These are phyloP conservation scores for Staphylotrichum tortipilum DNA, from an alignment of 495 filamentous ascomycete genomes.

Conservation along the genomic window DNA sequence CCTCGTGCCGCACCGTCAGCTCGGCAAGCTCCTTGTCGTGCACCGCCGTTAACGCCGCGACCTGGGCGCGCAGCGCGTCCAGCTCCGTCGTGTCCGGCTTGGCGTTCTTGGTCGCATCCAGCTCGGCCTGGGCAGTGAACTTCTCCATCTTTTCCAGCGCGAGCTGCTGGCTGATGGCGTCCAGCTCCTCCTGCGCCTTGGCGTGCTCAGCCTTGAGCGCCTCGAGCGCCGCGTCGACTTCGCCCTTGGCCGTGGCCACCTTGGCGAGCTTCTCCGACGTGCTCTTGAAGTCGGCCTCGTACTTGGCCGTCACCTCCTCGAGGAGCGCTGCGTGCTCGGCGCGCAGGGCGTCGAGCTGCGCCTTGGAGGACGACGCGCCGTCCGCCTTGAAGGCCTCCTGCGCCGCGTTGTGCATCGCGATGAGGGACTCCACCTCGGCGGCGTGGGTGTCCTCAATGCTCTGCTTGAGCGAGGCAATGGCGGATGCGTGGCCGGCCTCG, in stretches of 20 bases:
- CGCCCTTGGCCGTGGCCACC: constrained; percentile 15
- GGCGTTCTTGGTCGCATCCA: constrained; percentile 43
- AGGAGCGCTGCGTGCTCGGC: constrained; percentile 34
- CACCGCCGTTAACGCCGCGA: constrained; percentile 19
- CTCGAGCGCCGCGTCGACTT: constrained; percentile 15
- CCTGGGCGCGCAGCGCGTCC: constrained; percentile 33
- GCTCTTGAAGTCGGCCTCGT: constrained; percentile 17
- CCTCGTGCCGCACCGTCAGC: constrained; percentile 33
- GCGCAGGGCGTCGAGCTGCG: constrained; percentile 33
- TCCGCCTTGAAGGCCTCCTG: constrained; percentile 33
- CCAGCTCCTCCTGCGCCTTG: constrained; percentile 34
- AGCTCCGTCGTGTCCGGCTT: constrained; percentile 43
- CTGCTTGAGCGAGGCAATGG: constrained; percentile 35
- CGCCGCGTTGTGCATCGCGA: constrained; percentile 35
- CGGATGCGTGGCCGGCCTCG: constrained; percentile 28
- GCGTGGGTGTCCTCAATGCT: constrained; percentile 37
- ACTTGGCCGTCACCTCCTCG: constrained; percentile 33
- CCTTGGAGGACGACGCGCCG: constrained; percentile 21
- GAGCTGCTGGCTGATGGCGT: constrained; percentile 39
- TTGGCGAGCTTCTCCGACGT: constrained; percentile 17
- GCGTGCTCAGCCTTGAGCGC: constrained; percentile 26
- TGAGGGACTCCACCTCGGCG: constrained; percentile 42
- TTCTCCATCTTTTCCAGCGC: constrained; percentile 49
- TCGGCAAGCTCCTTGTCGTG: constrained; percentile 15
- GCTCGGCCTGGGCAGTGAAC: constrained; percentile 44